Conservation (phyloP, 257 asterid species). For the Nicotiana sylvestris region DNA sequence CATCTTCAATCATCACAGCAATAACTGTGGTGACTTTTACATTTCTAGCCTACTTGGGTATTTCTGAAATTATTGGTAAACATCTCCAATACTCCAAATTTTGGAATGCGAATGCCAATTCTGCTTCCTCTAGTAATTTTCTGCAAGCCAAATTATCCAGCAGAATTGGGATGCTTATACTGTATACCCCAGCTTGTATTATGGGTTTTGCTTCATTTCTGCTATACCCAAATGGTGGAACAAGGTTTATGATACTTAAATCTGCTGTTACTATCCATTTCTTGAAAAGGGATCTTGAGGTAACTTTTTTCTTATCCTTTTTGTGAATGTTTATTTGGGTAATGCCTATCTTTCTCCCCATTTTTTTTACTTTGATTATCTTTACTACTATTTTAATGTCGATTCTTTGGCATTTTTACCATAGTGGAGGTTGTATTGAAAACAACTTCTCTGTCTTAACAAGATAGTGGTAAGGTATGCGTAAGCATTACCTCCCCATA, state of each 20-base stretch:
- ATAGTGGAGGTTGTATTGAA: no score
- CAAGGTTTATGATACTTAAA: conserved; percentile 59
- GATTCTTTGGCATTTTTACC: no score
- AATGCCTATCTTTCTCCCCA: no score
- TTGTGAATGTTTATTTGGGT: no score
- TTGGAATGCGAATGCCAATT: conserved; percentile 14
- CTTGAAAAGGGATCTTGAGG: conserved; percentile 76
- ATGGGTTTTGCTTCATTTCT: conserved; percentile 39
- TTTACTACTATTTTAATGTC: no score
- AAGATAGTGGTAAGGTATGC: no score
- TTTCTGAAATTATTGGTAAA: conserved; percentile 44
- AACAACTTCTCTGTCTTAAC: no score
- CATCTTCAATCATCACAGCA: conserved; percentile 36
- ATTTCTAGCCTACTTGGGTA: conserved; percentile 32
- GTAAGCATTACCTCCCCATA: no score
- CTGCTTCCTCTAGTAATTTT: neutral
- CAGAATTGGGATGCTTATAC: conserved; percentile 42
- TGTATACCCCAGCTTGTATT: conserved; percentile 45
- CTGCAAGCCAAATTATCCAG: conserved; percentile 23
- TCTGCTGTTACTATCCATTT: conserved; percentile 57
- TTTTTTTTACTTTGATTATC: no score
- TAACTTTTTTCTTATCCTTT: neutral
- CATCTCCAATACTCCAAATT: conserved; percentile 57
- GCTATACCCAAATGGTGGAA: conserved; percentile 39
- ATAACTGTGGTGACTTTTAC: conserved; percentile 30